Evolutionary conservation across 2,329 filamentous ascomycete genomes (phyloP), one percentile per base, ranked within the genome.

Genomic region (Fusarium sororula): DNA sequence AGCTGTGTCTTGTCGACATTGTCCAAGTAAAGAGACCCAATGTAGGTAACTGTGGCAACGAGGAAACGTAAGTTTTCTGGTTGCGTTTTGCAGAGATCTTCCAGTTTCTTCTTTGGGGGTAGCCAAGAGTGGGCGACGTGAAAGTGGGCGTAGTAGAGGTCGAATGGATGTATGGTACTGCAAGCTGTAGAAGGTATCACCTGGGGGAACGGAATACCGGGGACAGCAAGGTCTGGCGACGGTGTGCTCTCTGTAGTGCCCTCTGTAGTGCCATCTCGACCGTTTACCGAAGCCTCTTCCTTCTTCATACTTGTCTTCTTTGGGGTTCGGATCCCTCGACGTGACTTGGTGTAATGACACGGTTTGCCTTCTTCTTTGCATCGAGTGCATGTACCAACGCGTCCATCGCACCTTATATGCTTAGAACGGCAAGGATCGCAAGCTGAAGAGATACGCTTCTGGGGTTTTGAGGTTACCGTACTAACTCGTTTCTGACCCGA

Each of bases 91-190:
- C 67, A 37, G n/a, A 73, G 64, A 22, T 28, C 24, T 9, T 47
- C 28, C 17, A 78, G 61, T 17, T 30, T 64, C 28, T 45, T n/a
- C 47, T 53, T 78, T 7, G 77, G 75, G 7, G 69, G 75, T 5
- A 74, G 38, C 76, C 72, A 78, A 17, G 77, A 70, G 39, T 78
- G 75, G 8, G 76, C 55, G 54, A 68, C 62, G 24, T 78, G 76
- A 47, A 78, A 78, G 38, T 75, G 70, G 35, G 45, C 11, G 58
- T 78, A 78, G 55, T 78, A 78, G 37, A 75, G 70, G 51, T 76
- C 66, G 28, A 77, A 63, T 26, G 61, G 30, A 51, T 62, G 59
- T 30, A 51, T 66, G 32, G 50, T 20, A 24, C 18, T 51, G 24
- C 5, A 60, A 57, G 56, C 26, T 28, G 74, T 45, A 18, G 26